Base-by-base conservation (phyloP, 306 rosid genomes). In the Malus fusca region DNA sequence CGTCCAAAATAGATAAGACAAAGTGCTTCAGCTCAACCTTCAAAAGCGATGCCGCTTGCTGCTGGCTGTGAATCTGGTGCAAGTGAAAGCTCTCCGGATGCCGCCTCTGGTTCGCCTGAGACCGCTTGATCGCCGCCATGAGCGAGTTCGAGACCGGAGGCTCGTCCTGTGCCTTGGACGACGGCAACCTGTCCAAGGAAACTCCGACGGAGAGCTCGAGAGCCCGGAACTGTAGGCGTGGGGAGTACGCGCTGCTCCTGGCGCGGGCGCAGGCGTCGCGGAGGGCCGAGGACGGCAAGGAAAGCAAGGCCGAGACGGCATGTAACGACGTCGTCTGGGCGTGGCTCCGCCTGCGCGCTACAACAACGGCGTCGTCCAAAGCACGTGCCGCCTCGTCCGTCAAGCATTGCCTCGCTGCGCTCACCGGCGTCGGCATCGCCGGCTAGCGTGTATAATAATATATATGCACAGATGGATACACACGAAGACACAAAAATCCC, bases 341-440 rank as follows among this genome's bases (percentile, higher is more conserved):
- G 76, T 96, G 99, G 76, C 82, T 84, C 2, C 98, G 80, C 0
- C 96, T 87, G 1, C 98, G 93, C 60, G 99, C 97, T 18, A 96
- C 96, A 0, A 87, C 77, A 2, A 90, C 97, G 1, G 99, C 96
- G 4, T 92, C 97, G 81, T 96, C 93, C 0, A 96, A 76, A 0
- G 92, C 96, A 56, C 97, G 91, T 58, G 90, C 97, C 28, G 99
- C 96, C 51, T 96, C 98, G 0, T 96, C 98, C 28, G 98, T 90
- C 61, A 96, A 85, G 78, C 92, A 92, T 89, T 96, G 97, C 92
- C 93, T 87, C 73, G 98, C 99, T 40, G 84, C 76, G 84, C 90
- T 88, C 12, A 96, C 97, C 97, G 97, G 93, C 97, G 97, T 92
- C 72, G 97, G 99, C 99, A 96, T 96, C 93, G 93, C 97, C 97